phyloP scores from a whole-genome alignment of 176 grass and related monocot species.

The Phoenix roebelenii region DNA sequence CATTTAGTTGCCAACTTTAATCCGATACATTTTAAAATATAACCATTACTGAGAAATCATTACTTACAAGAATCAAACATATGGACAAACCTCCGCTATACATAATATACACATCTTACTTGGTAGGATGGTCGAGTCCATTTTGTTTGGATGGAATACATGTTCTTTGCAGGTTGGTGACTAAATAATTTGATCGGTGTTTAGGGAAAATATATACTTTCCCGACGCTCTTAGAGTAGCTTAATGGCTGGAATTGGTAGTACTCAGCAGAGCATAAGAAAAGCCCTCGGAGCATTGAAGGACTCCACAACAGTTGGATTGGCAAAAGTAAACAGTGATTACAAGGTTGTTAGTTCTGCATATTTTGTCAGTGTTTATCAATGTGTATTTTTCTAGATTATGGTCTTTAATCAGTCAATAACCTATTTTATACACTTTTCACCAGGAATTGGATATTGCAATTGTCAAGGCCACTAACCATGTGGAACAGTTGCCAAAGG shows the following conservation, averaged over 20 bases:
- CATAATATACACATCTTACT: too few species aligned
- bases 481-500: conserved; percentile 17
- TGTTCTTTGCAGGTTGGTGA: too few species aligned
- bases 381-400: too few species aligned
- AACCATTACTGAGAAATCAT: too few species aligned
- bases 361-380: background rate
- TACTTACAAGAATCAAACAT: too few species aligned
- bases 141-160: too few species aligned
- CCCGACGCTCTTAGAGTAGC: background rate
- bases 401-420: too few species aligned
- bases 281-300: conserved; percentile 22
- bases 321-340: conserved; percentile 24
- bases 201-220: background rate
- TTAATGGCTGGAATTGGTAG: conserved; percentile 12
- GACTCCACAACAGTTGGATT: conserved; percentile 21
- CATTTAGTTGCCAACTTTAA: too few species aligned
- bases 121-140: too few species aligned
- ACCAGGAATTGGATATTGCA: conserved; percentile 17
- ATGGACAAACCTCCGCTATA: too few species aligned
- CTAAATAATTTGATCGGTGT: background rate
- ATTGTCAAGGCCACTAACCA: conserved; percentile 25
- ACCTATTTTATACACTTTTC: background rate
- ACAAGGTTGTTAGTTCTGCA: conserved; percentile 10
- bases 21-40: too few species aligned
- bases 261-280: conserved; percentile 24